Conservation (phyloP, 2,329 filamentous ascomycete genomes). For the Aspergillus felis region DNA sequence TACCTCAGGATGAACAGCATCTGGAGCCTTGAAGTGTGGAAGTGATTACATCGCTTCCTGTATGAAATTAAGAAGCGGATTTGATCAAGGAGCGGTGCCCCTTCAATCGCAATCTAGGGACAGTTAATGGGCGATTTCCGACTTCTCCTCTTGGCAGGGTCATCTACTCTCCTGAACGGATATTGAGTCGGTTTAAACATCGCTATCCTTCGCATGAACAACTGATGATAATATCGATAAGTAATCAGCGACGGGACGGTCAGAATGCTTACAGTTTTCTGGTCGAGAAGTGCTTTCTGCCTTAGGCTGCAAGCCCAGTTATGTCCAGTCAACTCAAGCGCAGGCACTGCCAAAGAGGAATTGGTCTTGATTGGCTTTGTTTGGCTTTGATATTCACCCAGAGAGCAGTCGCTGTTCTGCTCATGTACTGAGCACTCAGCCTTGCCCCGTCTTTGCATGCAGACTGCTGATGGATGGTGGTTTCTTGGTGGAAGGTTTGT, state of each 20-base stretch:
- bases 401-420: not conserved
- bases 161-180: not conserved
- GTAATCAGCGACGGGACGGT: not conserved
- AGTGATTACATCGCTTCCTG: not conserved
- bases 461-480: not conserved
- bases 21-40: not conserved
- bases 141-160: not conserved
- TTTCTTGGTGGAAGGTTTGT: not conserved
- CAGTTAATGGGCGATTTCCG: not conserved
- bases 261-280: not conserved
- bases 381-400: not conserved
- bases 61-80: not conserved
- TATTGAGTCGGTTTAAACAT: not conserved
- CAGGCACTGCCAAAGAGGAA: not conserved
- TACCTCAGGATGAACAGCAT: conserved; percentile 6
- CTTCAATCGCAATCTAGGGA: not conserved
- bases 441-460: too few species aligned
- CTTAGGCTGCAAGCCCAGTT: not conserved
- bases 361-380: not conserved
- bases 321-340: not conserved
- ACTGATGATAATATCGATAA: not conserved
- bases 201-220: not conserved
- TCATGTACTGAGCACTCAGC: not conserved
- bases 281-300: not conserved
- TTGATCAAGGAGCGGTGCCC: not conserved